Evolutionary conservation across 176 grass and related monocot species (phyloP).

Genomic region (Pontederia crassipes): DNA sequence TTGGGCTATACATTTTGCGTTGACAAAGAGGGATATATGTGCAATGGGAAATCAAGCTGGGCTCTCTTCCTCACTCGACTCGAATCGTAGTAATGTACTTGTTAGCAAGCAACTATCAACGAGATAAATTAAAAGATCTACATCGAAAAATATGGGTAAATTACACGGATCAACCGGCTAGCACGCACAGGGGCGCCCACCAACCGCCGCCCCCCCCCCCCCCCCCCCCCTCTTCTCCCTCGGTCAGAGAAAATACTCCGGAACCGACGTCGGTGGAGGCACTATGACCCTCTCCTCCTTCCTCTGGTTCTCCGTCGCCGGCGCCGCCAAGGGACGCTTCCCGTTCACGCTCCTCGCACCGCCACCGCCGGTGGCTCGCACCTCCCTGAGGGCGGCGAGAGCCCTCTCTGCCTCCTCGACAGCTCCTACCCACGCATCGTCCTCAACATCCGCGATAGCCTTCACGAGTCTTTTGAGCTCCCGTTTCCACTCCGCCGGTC

Average conservation of each 20-base stretch:
- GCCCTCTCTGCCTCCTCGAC: background rate
- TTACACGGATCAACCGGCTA: too few relatives aligned
- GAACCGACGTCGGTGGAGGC: background rate
- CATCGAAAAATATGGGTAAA: too few relatives aligned
- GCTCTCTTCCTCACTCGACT: too few relatives aligned
- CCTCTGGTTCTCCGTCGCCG: background rate
- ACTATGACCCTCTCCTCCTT: background rate
- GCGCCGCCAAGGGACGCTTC: background rate
- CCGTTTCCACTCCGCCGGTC: background rate
- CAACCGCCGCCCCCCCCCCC: too few relatives aligned
- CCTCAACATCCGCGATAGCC: background rate
- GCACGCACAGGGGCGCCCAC: too few relatives aligned
- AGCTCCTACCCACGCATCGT: background rate
- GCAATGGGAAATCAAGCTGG: too few relatives aligned
- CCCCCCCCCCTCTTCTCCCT: too few relatives aligned
- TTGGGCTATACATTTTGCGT: too few relatives aligned
- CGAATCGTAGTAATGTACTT: too few relatives aligned
- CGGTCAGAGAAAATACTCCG: conserved; percentile 1
- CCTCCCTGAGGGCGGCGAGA: background rate
- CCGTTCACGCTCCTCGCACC: background rate
- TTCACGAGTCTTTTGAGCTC: background rate
- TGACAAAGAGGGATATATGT: too few relatives aligned
- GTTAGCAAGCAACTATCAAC: conserved; percentile 1
- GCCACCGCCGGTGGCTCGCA: background rate
- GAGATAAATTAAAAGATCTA: background rate